Base-by-base conservation (phyloP, 2,329 filamentous ascomycete species). In the Aureobasidium lini region DNA sequence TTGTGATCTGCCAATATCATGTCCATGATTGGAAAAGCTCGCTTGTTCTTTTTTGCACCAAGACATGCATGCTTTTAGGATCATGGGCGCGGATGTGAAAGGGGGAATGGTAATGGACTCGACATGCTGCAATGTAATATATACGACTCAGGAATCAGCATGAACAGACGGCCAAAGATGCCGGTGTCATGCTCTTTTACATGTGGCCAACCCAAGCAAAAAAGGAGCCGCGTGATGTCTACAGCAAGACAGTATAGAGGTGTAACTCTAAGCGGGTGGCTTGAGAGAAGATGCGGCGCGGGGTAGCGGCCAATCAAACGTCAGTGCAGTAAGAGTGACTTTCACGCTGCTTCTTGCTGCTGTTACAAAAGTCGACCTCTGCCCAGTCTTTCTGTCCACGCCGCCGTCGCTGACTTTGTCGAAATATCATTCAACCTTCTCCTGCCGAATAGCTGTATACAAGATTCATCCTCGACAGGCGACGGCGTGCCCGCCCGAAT, bases 1-100 rank as follows among this genome's bases (percentile, higher is more conserved):
- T 59, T 77, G 64, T 61, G 60, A 66, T 32, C 66, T 68, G 16
- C 13, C 16, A 37, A 37, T 10, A 37, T 36, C 16, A 8, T 16
- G 16, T 18, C 18, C 15, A 2, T 8, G 18, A 37, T 28, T 13
- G 47, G 9, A 23, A 23, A 36, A 6, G n/a, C 11, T 49, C 23
- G 31, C 9, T n/a, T 16, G 34, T 29, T 36, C 11, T n/a, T 49
- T 47, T 15, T 42, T n/a, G 15, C 28, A 32, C 6, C 4, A 63
- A 73, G 73, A 37, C 44, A 31, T 49, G 18, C 23, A 23, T 42
- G 16, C 39, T 29, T 34, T 46, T 11, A 15, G 16, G 6, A 18
- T 18, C 29, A 28, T 23, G 34, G 34, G 34, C 8, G 13, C 13
- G 15, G 44, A 28, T 29, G 46, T 37, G 28, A 46, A 49, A 44